Conservation (phyloP, 208 protist species). For the Trypanosoma platydactyli region DNA sequence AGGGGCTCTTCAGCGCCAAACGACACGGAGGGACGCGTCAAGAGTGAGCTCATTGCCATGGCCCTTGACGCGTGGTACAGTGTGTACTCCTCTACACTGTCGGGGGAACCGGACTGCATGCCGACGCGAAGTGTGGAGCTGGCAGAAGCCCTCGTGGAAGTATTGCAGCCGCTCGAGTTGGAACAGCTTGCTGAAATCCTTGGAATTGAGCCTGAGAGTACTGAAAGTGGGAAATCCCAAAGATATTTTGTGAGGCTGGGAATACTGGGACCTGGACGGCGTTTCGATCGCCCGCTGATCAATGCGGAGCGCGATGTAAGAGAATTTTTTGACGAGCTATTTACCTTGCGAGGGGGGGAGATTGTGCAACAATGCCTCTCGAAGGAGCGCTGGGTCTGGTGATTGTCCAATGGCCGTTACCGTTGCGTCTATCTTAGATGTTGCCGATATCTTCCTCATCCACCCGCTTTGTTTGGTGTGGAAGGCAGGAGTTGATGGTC, state of each 20-base stretch:
- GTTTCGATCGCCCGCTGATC: slow-evolving; percentile 69
- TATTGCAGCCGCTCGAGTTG: slow-evolving; percentile 53
- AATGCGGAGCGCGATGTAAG: slow-evolving; percentile 74
- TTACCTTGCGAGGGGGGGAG: slow-evolving; percentile 47
- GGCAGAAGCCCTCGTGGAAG: slow-evolving; percentile 55
- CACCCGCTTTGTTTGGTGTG: not conserved
- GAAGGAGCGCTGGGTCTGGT: slow-evolving; percentile 36
- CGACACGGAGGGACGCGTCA: slow-evolving; percentile 32
- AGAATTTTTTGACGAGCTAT: slow-evolving; percentile 69
- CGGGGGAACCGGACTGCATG: slow-evolving; percentile 57
- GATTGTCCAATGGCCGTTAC: not conserved
- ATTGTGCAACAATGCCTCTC: slow-evolving; percentile 52
- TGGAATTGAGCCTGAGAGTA: slow-evolving; percentile 32
- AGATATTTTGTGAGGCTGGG: slow-evolving; percentile 43
- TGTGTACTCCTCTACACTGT: slow-evolving; percentile 75
- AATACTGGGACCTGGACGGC: slow-evolving; percentile 52
- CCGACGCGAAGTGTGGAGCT: slow-evolving; percentile 61
- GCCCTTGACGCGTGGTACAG: slow-evolving; percentile 88
- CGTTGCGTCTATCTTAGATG: not conserved
- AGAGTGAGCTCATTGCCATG: slow-evolving; percentile 65
- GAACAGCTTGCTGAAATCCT: slow-evolving; percentile 55
- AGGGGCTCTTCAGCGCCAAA: slow-evolving; percentile 1
- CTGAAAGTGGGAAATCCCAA: not conserved
- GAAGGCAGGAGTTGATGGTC: not conserved
- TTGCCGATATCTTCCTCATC: not conserved